phyloP scores from a whole-genome alignment of 1,139 yeast species.

The Debaryomyces fabryi region DNA sequence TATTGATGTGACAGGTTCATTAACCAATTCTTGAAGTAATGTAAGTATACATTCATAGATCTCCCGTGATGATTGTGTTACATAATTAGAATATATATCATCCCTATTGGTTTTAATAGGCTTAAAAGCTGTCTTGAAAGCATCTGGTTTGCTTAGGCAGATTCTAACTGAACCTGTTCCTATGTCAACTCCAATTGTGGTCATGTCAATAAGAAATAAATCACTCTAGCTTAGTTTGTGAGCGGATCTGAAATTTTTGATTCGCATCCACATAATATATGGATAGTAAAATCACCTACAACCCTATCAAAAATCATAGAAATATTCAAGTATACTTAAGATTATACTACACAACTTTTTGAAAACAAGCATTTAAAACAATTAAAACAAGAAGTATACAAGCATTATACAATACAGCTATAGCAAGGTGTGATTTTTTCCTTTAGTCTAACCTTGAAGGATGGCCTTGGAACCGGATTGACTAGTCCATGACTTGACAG shows the following conservation, averaged over 20 bases:
- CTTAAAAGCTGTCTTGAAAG: not conserved
- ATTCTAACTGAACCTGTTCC: slow-evolving; percentile 55
- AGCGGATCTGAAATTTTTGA: not conserved
- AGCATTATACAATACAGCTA: slow-evolving; percentile 1
- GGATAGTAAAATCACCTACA: not conserved
- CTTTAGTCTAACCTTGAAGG: slow-evolving; percentile 4
- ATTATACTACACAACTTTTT: not conserved
- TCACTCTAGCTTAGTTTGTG: not conserved
- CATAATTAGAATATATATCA: slow-evolving; percentile 15
- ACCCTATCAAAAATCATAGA: not conserved
- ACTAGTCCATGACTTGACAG: slow-evolving; percentile 59
- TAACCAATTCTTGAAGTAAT: slow-evolving; percentile 18
- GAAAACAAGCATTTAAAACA: slow-evolving; percentile 2
- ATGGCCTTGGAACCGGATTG: slow-evolving; percentile 53
- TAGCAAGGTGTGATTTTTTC: not conserved
- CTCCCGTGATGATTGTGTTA: slow-evolving; percentile 49
- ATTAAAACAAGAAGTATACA: slow-evolving; percentile 2
- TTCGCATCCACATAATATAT: not conserved
- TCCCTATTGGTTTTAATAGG: slow-evolving; percentile 26
- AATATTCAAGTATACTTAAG: too few species aligned
- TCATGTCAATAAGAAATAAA: slow-evolving; percentile 7
- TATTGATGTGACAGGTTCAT: slow-evolving; percentile 15
- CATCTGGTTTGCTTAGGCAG: slow-evolving; percentile 10
- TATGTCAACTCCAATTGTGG: slow-evolving; percentile 51
- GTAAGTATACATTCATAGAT: slow-evolving; percentile 25